Percentiles rank a stretch among this genome's conserved stretches.
Conservation (phyloP, 805 yeast species). For the Debaryomyces hansenii region DNA sequence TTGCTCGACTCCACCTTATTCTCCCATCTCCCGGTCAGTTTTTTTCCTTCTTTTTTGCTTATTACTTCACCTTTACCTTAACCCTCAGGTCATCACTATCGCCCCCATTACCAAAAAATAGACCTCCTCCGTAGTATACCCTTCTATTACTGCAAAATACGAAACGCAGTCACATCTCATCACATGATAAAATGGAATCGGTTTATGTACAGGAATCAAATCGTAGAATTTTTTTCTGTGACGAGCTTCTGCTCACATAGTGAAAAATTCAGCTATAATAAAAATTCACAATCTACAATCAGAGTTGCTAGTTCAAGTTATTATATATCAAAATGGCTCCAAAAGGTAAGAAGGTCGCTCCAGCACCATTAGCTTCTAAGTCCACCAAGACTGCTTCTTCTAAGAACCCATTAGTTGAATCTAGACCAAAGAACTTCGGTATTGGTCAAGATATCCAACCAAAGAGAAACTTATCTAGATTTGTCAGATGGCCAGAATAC, state of each 20-base stretch:
- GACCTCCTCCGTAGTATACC: too few relatives aligned
- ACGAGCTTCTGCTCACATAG: not conserved
- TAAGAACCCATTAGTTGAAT: conserved; percentile 84
- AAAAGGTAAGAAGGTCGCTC: conserved; percentile 82
- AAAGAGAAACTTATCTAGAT: conserved; percentile 95
- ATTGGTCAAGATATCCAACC: conserved; percentile 95
- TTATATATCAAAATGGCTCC: conserved; percentile 32
- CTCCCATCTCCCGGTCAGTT: too few relatives aligned
- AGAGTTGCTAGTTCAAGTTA: not conserved
- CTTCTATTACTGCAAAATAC: too few relatives aligned
- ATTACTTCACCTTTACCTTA: too few relatives aligned
- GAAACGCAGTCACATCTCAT: conserved; percentile 4
- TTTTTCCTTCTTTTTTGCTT: too few relatives aligned
- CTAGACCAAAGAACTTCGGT: conserved; percentile 92
- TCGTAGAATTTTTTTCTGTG: not conserved
- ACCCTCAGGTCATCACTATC: too few relatives aligned
- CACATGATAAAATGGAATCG: not conserved
- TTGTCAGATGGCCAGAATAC: conserved; percentile 99
- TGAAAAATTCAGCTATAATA: not conserved
- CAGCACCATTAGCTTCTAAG: conserved; percentile 95
- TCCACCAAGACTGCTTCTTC: conserved; percentile 32
- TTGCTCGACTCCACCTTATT: too few relatives aligned
- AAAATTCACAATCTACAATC: not conserved
- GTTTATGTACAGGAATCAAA: not conserved
- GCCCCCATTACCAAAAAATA: too few relatives aligned